These are phyloP conservation scores for Aurantiochytrium sp. DNA, from an alignment of 108 stramenopile genomes.

Conservation along the genomic window DNA sequence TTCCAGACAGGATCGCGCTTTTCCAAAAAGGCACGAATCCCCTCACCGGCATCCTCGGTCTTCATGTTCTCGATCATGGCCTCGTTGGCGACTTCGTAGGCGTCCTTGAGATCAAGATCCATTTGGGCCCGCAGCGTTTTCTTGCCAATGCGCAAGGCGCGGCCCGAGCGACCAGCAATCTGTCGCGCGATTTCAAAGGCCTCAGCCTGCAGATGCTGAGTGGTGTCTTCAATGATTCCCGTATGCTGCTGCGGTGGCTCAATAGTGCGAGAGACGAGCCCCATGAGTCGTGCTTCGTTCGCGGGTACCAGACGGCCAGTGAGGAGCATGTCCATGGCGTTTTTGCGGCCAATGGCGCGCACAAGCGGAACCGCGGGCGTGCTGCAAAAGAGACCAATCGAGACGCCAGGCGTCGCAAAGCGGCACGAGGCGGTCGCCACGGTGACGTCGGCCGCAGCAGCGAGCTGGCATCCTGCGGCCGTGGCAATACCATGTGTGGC, in stretches of 20 bases:
- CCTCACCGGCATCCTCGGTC: slow-evolving; percentile 44
- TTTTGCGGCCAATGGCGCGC: slow-evolving; percentile 47
- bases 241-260: not conserved
- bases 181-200: not conserved
- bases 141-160: slow-evolving; percentile 52
- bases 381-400: slow-evolving; percentile 63
- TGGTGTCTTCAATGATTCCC: slow-evolving; percentile 25
- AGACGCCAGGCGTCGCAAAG: slow-evolving; percentile 66
- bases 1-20: slow-evolving; percentile 41
- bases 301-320: slow-evolving; percentile 60
- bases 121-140: slow-evolving; percentile 51
- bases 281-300: slow-evolving; percentile 46
- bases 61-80: slow-evolving; percentile 54
- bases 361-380: slow-evolving; percentile 63
- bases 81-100: slow-evolving; percentile 53
- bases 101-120: slow-evolving; percentile 37
- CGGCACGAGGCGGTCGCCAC: slow-evolving; percentile 32
- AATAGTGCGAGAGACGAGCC: slow-evolving; percentile 46
- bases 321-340: slow-evolving; percentile 67
- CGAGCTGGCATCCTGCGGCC: slow-evolving; percentile 70
- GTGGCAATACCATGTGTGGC: slow-evolving; percentile 64
- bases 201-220: slow-evolving; percentile 29
- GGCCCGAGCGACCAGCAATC: slow-evolving; percentile 49
- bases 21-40: slow-evolving; percentile 53
- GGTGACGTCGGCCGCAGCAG: slow-evolving; percentile 64